Evolutionary conservation across 768 basidiomycete genomes (phyloP).

Genomic region (Phaeolepiota aurea): DNA sequence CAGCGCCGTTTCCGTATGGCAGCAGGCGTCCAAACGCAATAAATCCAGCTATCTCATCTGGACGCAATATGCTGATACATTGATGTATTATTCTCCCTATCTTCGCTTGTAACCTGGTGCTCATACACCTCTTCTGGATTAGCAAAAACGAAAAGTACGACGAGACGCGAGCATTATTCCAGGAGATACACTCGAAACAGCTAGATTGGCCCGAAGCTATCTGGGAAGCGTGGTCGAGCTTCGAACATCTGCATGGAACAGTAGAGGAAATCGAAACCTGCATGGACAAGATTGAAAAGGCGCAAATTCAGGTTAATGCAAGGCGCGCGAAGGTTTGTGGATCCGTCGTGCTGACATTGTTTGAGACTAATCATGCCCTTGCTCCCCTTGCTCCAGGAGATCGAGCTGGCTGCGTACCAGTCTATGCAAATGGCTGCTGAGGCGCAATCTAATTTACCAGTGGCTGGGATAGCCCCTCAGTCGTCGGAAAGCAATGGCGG

Average conservation of each 20-base stretch:
- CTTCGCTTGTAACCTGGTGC: background rate
- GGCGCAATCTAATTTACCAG: conserved; percentile 25
- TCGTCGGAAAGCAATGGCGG: conserved; percentile 5
- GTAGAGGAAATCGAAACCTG: conserved; percentile 57
- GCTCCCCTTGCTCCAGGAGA: conserved; percentile 43
- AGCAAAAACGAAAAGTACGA: conserved; percentile 49
- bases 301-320: conserved; percentile 51
- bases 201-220: conserved; percentile 95
- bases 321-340: conserved; percentile 52
- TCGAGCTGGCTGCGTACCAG: conserved; percentile 47
- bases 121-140: conserved; percentile 8
- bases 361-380: background rate
- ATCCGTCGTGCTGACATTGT: conserved; percentile 1
- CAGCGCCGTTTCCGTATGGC: conserved; percentile 53
- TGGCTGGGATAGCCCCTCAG: conserved; percentile 16
- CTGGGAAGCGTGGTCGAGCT: conserved; percentile 85
- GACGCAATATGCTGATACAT: conserved; percentile 64
- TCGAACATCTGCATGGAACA: conserved; percentile 79
- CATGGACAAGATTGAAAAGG: conserved; percentile 57
- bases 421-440: conserved; percentile 37
- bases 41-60: conserved; percentile 70
- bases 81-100: conserved; percentile 68
- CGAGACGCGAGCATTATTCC: conserved; percentile 59
- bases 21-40: conserved; percentile 55
- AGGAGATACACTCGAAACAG: conserved; percentile 57